Evolutionary conservation across 179 eudicot genomes (phyloP).

Genomic region (Vitellaria paradoxa): DNA sequence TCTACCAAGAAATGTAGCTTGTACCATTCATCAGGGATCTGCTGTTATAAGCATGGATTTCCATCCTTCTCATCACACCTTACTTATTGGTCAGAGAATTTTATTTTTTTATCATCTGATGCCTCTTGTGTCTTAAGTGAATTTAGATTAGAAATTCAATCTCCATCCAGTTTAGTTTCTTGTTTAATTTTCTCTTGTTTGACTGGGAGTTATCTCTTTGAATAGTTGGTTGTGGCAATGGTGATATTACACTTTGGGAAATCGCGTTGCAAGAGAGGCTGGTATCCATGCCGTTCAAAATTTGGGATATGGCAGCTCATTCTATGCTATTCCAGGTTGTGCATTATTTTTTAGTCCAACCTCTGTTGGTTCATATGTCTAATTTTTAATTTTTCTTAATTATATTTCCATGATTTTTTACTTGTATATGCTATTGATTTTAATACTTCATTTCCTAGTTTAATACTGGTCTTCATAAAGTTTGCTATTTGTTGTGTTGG

Average conservation of each 20-base stretch:
- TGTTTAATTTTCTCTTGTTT: neutral
- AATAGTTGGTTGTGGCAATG: conserved; percentile 66
- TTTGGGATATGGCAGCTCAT: conserved; percentile 56
- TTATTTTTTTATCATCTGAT: neutral
- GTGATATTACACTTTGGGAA: conserved; percentile 80
- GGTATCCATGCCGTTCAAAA: conserved; percentile 65
- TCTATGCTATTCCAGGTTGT: conserved; percentile 52
- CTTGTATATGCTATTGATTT: neutral
- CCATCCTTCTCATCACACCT: conserved; percentile 73
- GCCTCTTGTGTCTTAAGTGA: neutral
- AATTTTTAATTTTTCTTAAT: too few species aligned
- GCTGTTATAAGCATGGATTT: conserved; percentile 82
- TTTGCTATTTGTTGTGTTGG: too few species aligned
- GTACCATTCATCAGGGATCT: conserved; percentile 67
- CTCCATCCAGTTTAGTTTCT: neutral
- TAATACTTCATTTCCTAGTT: neutral
- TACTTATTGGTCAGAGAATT: conserved; percentile 61
- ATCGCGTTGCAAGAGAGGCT: conserved; percentile 63
- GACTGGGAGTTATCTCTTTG: neutral
- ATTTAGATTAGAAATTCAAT: neutral
- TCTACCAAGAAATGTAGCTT: conserved; percentile 74
- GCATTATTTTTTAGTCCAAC: neutral
- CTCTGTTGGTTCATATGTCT: neutral
- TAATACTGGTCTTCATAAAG: neutral
- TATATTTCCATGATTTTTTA: neutral